These are phyloP conservation scores for Populus deltoides DNA, from an alignment of 345 rosid species.

Conservation along the genomic window DNA sequence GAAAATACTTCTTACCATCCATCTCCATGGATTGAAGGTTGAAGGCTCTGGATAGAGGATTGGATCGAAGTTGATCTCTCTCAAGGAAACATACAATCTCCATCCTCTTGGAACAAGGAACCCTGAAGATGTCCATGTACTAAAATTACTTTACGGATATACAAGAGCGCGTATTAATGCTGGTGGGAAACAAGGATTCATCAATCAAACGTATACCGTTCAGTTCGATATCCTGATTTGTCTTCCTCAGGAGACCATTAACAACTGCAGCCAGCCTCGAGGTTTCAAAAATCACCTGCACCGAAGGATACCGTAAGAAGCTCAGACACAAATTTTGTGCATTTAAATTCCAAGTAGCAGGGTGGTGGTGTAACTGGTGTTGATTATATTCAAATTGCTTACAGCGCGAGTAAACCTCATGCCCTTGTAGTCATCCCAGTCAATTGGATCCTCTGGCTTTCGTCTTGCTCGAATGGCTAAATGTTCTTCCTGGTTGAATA, in stretches of 20 bases:
- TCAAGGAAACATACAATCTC: slow-evolving; percentile 88
- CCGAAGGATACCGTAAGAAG: neutral
- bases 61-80: slow-evolving; percentile 77
- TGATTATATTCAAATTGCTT: slow-evolving; percentile 13
- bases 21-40: slow-evolving; percentile 91
- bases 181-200: neutral
- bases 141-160: neutral
- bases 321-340: neutral
- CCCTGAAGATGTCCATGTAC: slow-evolving; percentile 37
- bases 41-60: slow-evolving; percentile 62
- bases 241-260: slow-evolving; percentile 78
- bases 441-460: slow-evolving; percentile 42
- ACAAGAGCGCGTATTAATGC: too few species aligned
- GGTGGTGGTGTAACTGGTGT: neutral
- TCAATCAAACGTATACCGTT: slow-evolving; percentile 38
- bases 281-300: slow-evolving; percentile 74
- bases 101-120: slow-evolving; percentile 81
- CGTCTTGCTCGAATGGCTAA: slow-evolving; percentile 39
- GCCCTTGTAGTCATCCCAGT: slow-evolving; percentile 49
- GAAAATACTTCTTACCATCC: slow-evolving; percentile 49
- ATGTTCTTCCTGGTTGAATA: slow-evolving; percentile 48
- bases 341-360: neutral
- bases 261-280: slow-evolving; percentile 79
- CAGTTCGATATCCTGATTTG: slow-evolving; percentile 70
- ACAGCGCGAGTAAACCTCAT: slow-evolving; percentile 67